Evolutionary conservation across 2,329 filamentous ascomycete genomes (phyloP), one percentile per base, ranked within the genome.

Genomic region (Neoscytalidium dimidiatum): DNA sequence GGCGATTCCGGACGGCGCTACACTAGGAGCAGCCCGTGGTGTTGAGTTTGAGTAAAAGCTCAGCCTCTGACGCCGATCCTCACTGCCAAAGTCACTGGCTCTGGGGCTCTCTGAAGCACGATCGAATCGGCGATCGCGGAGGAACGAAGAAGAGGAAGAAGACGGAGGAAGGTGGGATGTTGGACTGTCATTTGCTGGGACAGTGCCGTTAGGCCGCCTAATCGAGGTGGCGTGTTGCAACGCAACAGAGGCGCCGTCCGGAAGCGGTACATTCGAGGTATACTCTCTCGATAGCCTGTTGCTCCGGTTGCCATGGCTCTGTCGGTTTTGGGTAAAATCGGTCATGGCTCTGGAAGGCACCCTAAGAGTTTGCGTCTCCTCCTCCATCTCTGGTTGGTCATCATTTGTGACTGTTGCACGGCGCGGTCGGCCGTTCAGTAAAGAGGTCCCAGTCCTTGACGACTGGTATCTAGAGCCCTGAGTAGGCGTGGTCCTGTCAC

Each of bases 321-420:
- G n/a, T 26, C 70, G 69, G 29, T 70, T 71, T 29, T 73, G 69
- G 26, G 77, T 74, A 64, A 79, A 74, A 52, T 83, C 81, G 5
- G 81, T 83, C 76, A 80, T 77, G 7, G 82, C 81, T 35, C 82
- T 79, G 17, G 81, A 83, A n/a, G 78, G 79, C 7, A 80, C 77
- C 23, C 82, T 78, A 13, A 80, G 67, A 1, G 76, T 78, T 1
- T 74, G 71, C 13, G 79, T 77, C n/a, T 80, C 78, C 9, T 74
- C 72, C 8, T 75, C 73, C 21, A 71, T 68, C 14, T 70, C 69
- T 14, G 76, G 77, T 28, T 72, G 57, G 26, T 66, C 64, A 19
- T 66, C 57, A 21, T 62, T 62, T 7, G 21, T 66, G 35, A 66
- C 52, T 11, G 64, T 66, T 29, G 57, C 64, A n/a, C 64, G 46